A percentile compares a stretch with the other conserved stretches of the same genome.
These are phyloP conservation scores for Annulohypoxylon stygium DNA, from an alignment of 495 filamentous ascomycete genomes.

Conservation along the genomic window DNA sequence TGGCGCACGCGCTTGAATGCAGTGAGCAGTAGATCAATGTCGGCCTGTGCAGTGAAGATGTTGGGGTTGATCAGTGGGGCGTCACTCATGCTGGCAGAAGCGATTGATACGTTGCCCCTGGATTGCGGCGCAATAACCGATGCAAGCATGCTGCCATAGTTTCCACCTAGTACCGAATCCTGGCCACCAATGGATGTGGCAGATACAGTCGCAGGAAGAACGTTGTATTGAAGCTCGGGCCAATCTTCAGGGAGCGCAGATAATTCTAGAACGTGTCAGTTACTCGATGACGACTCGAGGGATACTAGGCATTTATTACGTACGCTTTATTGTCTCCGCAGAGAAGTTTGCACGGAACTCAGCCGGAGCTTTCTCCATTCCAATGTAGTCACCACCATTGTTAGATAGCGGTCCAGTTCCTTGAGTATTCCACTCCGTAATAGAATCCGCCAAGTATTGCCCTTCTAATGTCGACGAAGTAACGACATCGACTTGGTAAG, in stretches of 20 bases:
- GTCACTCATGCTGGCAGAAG: slow-evolving; percentile 56
- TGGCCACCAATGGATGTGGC: slow-evolving; percentile 3
- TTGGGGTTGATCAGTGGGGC: slow-evolving; percentile 67
- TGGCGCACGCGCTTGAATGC: slow-evolving; percentile 66
- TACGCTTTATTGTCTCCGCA: slow-evolving; percentile 37
- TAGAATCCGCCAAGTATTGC: slow-evolving; percentile 14
- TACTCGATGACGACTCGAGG: slow-evolving; percentile 51
- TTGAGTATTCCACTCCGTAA: slow-evolving; percentile 35
- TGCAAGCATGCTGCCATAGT: slow-evolving; percentile 59
- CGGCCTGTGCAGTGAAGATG: slow-evolving; percentile 66
- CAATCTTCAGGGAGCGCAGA: slow-evolving; percentile 58
- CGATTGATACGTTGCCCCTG: slow-evolving; percentile 68
- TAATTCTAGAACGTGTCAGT: background rate
- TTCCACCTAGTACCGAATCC: slow-evolving; percentile 23
- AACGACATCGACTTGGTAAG: slow-evolving; percentile 46
- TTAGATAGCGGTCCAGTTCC: slow-evolving; percentile 56
- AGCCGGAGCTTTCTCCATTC: slow-evolving; percentile 66
- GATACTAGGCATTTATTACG: slow-evolving; percentile 31
- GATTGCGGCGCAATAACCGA: slow-evolving; percentile 64
- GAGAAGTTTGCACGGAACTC: slow-evolving; percentile 17
- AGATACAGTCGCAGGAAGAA: slow-evolving; percentile 41
- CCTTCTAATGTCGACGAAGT: slow-evolving; percentile 40
- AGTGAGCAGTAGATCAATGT: slow-evolving; percentile 67
- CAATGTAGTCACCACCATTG: slow-evolving; percentile 58
- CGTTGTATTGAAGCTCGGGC: slow-evolving; percentile 70